Evolutionary conservation across 176 grass and related monocot genomes (phyloP).

Genomic region (Saccharum spontaneum): DNA sequence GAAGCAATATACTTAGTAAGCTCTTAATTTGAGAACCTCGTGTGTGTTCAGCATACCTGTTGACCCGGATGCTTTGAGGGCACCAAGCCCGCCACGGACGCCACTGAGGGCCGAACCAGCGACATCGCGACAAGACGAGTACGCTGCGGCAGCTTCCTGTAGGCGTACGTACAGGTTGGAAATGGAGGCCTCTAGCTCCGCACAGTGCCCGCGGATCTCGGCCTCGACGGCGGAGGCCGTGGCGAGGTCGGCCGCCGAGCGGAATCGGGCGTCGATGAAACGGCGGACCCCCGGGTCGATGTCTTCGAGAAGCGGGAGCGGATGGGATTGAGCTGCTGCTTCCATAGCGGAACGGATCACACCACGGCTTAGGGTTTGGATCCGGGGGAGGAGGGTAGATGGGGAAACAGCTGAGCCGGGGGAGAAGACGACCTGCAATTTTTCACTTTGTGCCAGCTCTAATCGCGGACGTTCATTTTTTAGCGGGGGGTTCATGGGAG

Average conservation of each 20-base stretch:
- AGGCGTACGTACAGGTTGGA: conserved; percentile 41
- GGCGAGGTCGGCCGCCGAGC: conserved; percentile 50
- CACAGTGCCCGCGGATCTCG: conserved; percentile 57
- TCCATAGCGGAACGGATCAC: conserved; percentile 41
- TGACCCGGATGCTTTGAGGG: conserved; percentile 36
- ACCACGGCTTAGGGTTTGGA: conserved; percentile 30
- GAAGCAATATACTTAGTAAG: neutral
- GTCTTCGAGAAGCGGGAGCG: conserved; percentile 3
- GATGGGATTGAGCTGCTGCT: conserved; percentile 32
- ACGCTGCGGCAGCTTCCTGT: conserved; percentile 22
- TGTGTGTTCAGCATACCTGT: conserved; percentile 37
- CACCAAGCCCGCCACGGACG: conserved; percentile 45
- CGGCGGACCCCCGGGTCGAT: conserved; percentile 31
- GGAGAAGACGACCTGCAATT: conserved; percentile 21
- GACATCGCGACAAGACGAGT: conserved; percentile 41
- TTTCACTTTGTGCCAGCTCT: neutral
- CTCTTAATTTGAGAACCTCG: neutral
- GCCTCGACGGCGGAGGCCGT: conserved; percentile 57
- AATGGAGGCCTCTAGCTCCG: conserved; percentile 60
- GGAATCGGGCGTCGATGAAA: conserved; percentile 64
- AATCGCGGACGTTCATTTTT: conserved; percentile 38
- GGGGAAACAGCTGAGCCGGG: neutral
- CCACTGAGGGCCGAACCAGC: conserved; percentile 32
- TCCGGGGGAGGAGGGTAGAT: conserved; percentile 26
- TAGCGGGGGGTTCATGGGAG: conserved; percentile 18